Base-by-base conservation (phyloP, 768 basidiomycete species). In the Tricholoma saponaceum region DNA sequence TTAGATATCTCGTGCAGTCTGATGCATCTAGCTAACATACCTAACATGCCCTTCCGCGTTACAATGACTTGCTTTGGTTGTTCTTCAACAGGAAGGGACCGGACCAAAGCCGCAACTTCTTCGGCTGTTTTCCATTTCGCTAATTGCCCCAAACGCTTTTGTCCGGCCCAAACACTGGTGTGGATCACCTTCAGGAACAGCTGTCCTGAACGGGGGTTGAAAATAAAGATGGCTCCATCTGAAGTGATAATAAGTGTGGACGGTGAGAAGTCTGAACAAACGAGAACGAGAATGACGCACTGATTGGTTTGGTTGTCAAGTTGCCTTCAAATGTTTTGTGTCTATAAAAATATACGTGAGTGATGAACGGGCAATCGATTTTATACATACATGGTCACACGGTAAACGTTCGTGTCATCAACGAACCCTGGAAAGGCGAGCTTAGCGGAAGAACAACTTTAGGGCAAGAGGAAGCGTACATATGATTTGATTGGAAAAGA, bases 311-410 rank as follows among this genome's bases (percentile, higher is more conserved):
- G 16, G 97, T 98, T 7, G 96, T 98, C 84, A 98, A 84, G 76
- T 99, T 99, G 69, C 97, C 97, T 76, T 99, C 97, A 74, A 99
- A 98, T 6, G 97, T 99, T 82, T 98, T 98, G 80, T 99, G 97
- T 69, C 86, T 88, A 53, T 51, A 59, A 63, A 65, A 61, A n/a
- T 6, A 18, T 9, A 51, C 51, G 25, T 20, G 14, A 60, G 16
- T 16, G 28, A 28, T 23, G 33, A 44, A 30, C 49, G 14, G 1
- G 7, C 28, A 2, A 55, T 18, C 52, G 33, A 16, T 25, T 47
- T 28, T 46, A 46, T 18, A 69, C 81, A 58, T 67, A 85, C 83
- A 96, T 96, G 14, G 94, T 96, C 52, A 97, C 94, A 57, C 97
- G 95, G 74, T 99, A 99, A n/a, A 99, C 97, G 65, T 98, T 98